These are phyloP conservation scores for Colletotrichum cereale DNA, from an alignment of 2,329 filamentous ascomycete species.

Conservation along the genomic window DNA sequence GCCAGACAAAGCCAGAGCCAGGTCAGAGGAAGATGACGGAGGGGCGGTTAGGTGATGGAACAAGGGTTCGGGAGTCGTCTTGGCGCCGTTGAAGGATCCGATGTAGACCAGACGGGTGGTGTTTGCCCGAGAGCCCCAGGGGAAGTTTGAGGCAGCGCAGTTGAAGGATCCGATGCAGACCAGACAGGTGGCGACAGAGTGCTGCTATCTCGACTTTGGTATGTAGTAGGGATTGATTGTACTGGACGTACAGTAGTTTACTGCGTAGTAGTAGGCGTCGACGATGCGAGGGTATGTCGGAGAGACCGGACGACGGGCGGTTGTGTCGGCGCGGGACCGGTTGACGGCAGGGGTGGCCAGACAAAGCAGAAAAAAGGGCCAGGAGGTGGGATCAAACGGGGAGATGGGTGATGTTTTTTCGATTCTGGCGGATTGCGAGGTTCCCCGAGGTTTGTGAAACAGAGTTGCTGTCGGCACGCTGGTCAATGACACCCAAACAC, in stretches of 20 bases:
- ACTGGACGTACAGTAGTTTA: no score
- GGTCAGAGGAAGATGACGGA: neutral
- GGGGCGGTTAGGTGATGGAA: neutral
- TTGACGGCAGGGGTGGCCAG: neutral
- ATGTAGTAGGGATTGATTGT: neutral
- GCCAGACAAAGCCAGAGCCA: neutral
- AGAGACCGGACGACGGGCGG: conserved; percentile 29
- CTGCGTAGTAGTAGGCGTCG: neutral
- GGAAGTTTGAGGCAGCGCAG: neutral
- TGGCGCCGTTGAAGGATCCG: neutral
- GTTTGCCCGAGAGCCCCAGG: conserved; percentile 26
- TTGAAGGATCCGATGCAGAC: no score
- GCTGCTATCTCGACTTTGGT: neutral
- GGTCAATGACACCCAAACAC: conserved; percentile 38
- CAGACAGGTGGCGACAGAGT: no score
- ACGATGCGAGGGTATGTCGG: conserved; percentile 7
- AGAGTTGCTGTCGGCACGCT: conserved; percentile 21
- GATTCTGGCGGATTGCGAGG: conserved; percentile 11
- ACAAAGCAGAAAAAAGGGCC: neutral
- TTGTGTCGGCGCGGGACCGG: conserved; percentile 30
- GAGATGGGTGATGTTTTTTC: neutral
- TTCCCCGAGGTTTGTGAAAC: conserved; percentile 31
- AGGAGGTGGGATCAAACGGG: conserved; percentile 24
- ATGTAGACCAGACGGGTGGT: conserved; percentile 21
- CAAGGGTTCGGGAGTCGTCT: neutral